Evolutionary conservation across 225 moss, liverwort and hornwort genomes (phyloP).

Genomic region (Polytrichum formosum): DNA sequence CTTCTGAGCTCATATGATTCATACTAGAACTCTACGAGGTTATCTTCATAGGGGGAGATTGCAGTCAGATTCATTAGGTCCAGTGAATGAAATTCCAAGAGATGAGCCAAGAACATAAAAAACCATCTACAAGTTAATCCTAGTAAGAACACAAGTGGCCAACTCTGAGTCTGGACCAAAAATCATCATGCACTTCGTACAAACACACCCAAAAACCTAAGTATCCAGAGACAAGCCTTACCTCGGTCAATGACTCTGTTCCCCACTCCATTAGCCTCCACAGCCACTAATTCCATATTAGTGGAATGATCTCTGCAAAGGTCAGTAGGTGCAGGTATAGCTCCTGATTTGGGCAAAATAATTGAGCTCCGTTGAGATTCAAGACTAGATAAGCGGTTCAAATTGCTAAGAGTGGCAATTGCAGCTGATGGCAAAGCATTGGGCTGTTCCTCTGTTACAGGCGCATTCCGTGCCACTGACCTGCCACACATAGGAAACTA

Average conservation of each 20-base stretch:
- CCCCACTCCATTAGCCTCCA: neutral
- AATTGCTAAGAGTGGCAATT: neutral
- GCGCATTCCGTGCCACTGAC: conserved; percentile 37
- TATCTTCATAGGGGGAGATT: too few species aligned
- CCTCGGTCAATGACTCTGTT: neutral
- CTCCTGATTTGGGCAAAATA: neutral
- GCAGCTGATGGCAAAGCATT: neutral
- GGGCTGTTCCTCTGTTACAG: conserved; percentile 17
- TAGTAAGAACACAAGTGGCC: too few species aligned
- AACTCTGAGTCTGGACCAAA: too few species aligned
- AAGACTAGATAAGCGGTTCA: neutral
- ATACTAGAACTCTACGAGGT: neutral
- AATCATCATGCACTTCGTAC: too few species aligned
- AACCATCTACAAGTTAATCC: too few species aligned
- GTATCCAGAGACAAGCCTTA: conserved; percentile 3
- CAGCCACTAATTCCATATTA: neutral
- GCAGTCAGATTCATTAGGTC: too few species aligned
- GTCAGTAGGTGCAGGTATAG: neutral
- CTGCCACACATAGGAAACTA: conserved; percentile 24
- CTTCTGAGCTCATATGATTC: neutral
- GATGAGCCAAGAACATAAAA: too few species aligned
- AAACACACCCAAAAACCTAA: too few species aligned
- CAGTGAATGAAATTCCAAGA: too few species aligned
- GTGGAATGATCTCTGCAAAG: neutral
- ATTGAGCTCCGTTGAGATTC: conserved; percentile 16